These are phyloP conservation scores for Amanita rubescens DNA, from an alignment of 768 basidiomycete genomes.

Conservation along the genomic window DNA sequence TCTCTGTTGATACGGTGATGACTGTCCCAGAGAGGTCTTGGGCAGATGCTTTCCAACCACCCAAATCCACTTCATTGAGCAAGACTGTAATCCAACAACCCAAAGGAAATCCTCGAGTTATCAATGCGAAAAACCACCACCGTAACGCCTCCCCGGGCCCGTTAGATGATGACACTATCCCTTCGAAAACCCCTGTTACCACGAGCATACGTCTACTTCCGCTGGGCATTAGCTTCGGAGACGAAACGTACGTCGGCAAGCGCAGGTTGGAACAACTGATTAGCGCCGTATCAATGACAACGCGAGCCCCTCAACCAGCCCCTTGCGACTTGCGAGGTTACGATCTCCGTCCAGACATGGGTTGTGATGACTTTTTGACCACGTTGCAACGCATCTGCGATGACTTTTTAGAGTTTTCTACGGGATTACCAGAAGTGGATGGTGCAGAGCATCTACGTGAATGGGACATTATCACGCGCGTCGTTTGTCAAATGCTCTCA, in stretches of 20 bases:
- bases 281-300: conserved; percentile 23
- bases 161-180: conserved; percentile 1
- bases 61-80: background rate
- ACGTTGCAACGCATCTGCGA: conserved; percentile 42
- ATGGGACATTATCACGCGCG: conserved; percentile 34
- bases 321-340: conserved; percentile 30
- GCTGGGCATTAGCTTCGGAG: conserved; percentile 43
- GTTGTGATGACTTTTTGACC: conserved; percentile 34
- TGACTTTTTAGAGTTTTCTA: conserved; percentile 30
- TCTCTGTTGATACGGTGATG: conserved; percentile 39
- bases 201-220: conserved; percentile 43
- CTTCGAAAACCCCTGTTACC: conserved; percentile 32
- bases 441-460: conserved; percentile 21
- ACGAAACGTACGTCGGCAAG: conserved; percentile 48
- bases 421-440: conserved; percentile 29
- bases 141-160: background rate
- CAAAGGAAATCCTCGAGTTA: conserved; percentile 8
- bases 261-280: conserved; percentile 56
- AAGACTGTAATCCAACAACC: background rate
- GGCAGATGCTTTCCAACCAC: conserved; percentile 13
- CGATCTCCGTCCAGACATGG: conserved; percentile 35
- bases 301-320: conserved; percentile 21
- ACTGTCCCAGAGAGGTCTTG: conserved; percentile 24
- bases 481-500: conserved; percentile 38
- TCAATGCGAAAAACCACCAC: conserved; percentile 2